Conservation (phyloP, 495 filamentous ascomycete genomes). For the Lasiosphaeriaceae sp. region DNA sequence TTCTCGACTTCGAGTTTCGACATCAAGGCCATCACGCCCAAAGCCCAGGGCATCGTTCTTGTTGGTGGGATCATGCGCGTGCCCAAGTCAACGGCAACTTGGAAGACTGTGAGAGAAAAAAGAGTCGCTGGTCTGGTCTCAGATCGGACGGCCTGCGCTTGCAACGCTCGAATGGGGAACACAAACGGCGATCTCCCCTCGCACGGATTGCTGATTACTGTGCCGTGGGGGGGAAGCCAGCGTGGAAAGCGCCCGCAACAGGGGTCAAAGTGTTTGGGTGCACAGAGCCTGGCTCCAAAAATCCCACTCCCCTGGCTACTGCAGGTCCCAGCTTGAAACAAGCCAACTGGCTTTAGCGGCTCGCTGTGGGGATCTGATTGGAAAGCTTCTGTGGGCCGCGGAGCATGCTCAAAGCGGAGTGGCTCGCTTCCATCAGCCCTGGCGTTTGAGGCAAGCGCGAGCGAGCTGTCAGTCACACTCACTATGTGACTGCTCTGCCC, state of each 20-base stretch:
- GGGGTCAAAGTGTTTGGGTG: conserved; percentile 3
- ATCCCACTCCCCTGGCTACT: conserved; percentile 6
- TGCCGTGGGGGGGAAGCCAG: not conserved
- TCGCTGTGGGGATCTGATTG: conserved; percentile 5
- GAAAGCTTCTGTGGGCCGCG: not conserved
- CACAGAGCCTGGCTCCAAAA: not conserved
- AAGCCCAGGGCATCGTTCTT: too few species aligned
- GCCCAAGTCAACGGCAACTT: not conserved
- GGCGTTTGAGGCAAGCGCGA: conserved; percentile 1
- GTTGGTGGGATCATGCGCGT: too few species aligned
- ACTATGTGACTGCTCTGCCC: not conserved
- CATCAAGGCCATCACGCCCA: too few species aligned
- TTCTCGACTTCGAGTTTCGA: too few species aligned
- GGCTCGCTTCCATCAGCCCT: not conserved
- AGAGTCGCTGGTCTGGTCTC: not conserved
- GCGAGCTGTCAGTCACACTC: not conserved
- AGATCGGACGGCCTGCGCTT: not conserved
- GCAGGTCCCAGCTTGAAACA: conserved; percentile 12
- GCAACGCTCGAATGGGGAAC: not conserved
- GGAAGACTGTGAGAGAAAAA: not conserved
- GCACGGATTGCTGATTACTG: not conserved
- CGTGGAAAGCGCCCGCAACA: not conserved
- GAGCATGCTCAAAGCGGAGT: conserved; percentile 2
- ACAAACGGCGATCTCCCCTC: not conserved
- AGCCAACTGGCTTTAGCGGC: conserved; percentile 5